Percentiles rank a stretch among this genome's conserved stretches.
Evolutionary conservation across 306 rosid genomes (phyloP).

Genomic region (Gastrolobium bilobum): DNA sequence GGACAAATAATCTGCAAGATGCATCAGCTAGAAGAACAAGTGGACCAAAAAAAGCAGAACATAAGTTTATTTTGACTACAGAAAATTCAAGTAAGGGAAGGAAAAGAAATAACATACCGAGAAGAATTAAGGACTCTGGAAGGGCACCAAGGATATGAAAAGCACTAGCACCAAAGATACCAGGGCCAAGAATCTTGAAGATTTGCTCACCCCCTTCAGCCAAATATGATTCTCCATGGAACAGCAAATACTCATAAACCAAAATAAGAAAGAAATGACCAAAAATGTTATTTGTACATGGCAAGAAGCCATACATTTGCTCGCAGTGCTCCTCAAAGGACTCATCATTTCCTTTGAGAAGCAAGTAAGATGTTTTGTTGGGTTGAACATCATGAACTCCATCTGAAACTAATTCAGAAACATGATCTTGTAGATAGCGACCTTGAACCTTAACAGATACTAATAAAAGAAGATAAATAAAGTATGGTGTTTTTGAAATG

Average conservation of each 20-base stretch:
- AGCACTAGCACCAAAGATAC: slow-evolving; percentile 63
- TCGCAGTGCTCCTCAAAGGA: slow-evolving; percentile 38
- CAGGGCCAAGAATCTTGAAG: slow-evolving; percentile 71
- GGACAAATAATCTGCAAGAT: neutral
- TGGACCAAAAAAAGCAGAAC: neutral
- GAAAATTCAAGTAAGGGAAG: neutral
- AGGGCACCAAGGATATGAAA: slow-evolving; percentile 62
- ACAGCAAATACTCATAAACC: slow-evolving; percentile 60
- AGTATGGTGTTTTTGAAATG: slow-evolving; percentile 17
- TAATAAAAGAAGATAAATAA: slow-evolving; percentile 7
- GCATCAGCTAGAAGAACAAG: neutral
- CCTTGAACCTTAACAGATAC: slow-evolving; percentile 23
- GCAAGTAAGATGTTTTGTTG: slow-evolving; percentile 30
- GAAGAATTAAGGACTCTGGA: slow-evolving; percentile 60
- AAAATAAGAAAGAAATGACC: slow-evolving; percentile 60
- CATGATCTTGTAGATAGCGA: slow-evolving; percentile 1
- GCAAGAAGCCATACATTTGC: slow-evolving; percentile 67
- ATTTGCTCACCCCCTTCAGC: slow-evolving; percentile 56
- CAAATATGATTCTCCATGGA: slow-evolving; percentile 62
- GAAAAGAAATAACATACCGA: slow-evolving; percentile 52
- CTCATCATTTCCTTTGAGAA: slow-evolving; percentile 40
- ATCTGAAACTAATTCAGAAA: slow-evolving; percentile 43
- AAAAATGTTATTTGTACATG: slow-evolving; percentile 51
- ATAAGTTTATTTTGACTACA: no score
- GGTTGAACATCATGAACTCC: slow-evolving; percentile 40